These are phyloP conservation scores for Euphrasia confusa DNA, from an alignment of 257 asterid species.

Conservation along the genomic window DNA sequence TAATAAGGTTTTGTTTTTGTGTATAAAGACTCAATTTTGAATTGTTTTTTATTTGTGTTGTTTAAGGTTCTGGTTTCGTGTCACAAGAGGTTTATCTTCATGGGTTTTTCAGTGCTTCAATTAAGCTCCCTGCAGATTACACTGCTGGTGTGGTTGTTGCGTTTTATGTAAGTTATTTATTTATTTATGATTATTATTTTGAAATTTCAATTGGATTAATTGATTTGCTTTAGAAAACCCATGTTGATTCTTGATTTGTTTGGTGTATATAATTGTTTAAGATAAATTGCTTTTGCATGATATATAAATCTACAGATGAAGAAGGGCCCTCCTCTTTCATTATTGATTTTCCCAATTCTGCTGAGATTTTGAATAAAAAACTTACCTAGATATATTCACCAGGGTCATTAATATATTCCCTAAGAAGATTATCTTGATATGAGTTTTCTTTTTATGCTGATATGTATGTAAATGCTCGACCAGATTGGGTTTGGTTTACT, in stretches of 20 bases:
- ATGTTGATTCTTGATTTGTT: slow-evolving; percentile 7
- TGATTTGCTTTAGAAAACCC: background rate
- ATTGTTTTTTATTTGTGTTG: background rate
- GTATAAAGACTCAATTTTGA: background rate
- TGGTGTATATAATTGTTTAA: background rate
- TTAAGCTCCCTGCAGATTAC: slow-evolving; percentile 85
- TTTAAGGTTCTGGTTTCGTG: slow-evolving; percentile 80
- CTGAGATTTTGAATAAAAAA: slow-evolving; percentile 1
- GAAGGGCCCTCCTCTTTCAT: background rate
- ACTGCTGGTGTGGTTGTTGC: slow-evolving; percentile 98
- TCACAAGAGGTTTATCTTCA: slow-evolving; percentile 82
- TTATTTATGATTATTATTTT: background rate
- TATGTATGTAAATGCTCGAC: slow-evolving; percentile 7
- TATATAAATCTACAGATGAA: background rate
- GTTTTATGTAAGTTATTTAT: slow-evolving; percentile 63
- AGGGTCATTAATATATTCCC: background rate
- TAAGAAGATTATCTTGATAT: background rate
- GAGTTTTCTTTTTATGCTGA: slow-evolving; percentile 1
- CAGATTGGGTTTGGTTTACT: slow-evolving; percentile 11
- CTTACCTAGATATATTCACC: background rate
- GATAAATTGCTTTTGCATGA: background rate
- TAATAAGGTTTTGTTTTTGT: background rate
- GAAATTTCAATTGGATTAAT: background rate
- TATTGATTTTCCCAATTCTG: background rate
- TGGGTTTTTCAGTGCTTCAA: slow-evolving; percentile 83